Base-by-base conservation (phyloP, 2,329 filamentous ascomycete species). In the Penicillium verrucosum region DNA sequence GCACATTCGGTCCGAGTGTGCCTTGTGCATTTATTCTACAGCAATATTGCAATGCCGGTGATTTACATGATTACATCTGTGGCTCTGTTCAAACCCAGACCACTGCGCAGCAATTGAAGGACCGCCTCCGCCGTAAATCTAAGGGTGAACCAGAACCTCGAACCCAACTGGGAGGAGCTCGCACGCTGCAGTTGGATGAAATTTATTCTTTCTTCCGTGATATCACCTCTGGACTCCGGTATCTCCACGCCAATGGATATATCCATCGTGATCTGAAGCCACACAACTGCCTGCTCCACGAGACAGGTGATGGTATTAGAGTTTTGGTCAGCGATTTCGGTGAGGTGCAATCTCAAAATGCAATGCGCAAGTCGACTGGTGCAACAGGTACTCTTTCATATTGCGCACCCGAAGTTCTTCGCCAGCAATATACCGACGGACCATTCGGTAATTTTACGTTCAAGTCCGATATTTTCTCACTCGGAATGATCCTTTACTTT, bases 401-500 rank as follows among this genome's bases (percentile, higher is more conserved):
- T 73, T 99, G 94, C 73, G 94, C 94, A 0, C 94, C 94, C 0
- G 94, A 99, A 73, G 95, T 99, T 0, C 78, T 99, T 30, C 86
- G 83, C 49, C 83, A 83, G 63, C 87, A 82, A 36, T 74, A 71
- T 42, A 75, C 82, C 0, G 81, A 80, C 29, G 93, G 93, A 0
- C 82, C 82, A 0, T 93, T 90, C 65, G 92, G 89, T 8, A 96
- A 97, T 70, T 99, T 99, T 68, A 96, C 92, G 0, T 92, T 90
- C 27, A 99, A 97, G 70, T 97, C 92, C 0, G 94, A 99, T 69
- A 89, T 99, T n/a, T 99, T 99, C 74, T 97, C 92, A 1, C 79
- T 99, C 0, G 94, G 94, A 47, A 97, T 99, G 93, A 97, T 97
- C 54, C 82, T 99, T 4, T 96, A 97, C 73, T 99, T 99, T 70